phyloP scores from a whole-genome alignment of 352 stramenopile genomes.

The Globisporangium orthogonon region DNA sequence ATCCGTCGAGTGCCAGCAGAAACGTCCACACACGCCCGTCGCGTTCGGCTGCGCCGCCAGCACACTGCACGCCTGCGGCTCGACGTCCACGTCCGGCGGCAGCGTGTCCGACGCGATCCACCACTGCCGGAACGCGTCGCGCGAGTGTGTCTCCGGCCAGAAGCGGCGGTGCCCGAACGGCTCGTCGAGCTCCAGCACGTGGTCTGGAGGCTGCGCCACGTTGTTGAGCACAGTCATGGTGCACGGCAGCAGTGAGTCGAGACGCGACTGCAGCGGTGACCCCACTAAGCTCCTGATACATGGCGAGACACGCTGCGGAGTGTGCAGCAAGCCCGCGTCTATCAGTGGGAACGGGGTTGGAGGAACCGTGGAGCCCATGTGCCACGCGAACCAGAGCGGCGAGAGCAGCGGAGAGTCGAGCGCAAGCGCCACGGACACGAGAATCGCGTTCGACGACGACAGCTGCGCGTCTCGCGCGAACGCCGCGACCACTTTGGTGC shows the following conservation, averaged over 20 bases:
- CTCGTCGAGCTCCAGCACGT: slow-evolving; percentile 26
- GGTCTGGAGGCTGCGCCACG: slow-evolving; percentile 27
- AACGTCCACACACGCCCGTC: slow-evolving; percentile 48
- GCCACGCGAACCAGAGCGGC: slow-evolving; percentile 62
- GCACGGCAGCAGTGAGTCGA: slow-evolving; percentile 42
- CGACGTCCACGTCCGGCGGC: slow-evolving; percentile 36
- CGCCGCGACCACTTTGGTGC: slow-evolving; percentile 44
- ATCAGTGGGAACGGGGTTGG: slow-evolving; percentile 17
- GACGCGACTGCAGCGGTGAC: slow-evolving; percentile 31
- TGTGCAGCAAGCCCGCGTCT: slow-evolving; percentile 6
- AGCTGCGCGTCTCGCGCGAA: slow-evolving; percentile 42
- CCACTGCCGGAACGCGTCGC: slow-evolving; percentile 49
- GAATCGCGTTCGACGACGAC: slow-evolving; percentile 54
- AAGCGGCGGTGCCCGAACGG: slow-evolving; percentile 39
- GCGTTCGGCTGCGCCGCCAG: slow-evolving; percentile 45
- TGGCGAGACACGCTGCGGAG: slow-evolving; percentile 16
- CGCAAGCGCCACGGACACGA: slow-evolving; percentile 53
- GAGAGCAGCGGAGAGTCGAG: slow-evolving; percentile 54
- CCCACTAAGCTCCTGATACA: slow-evolving; percentile 23
- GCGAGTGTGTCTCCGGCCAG: slow-evolving; percentile 27
- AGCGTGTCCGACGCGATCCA: slow-evolving; percentile 21
- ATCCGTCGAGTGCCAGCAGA: slow-evolving; percentile 58
- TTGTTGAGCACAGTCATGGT: slow-evolving; percentile 51
- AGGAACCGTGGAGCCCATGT: slow-evolving; percentile 41
- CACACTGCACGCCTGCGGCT: slow-evolving; percentile 40